Evolutionary conservation across 2,329 filamentous ascomycete species (phyloP), one percentile per base, ranked within the genome.

Genomic region (Pseudocercospora ulei): DNA sequence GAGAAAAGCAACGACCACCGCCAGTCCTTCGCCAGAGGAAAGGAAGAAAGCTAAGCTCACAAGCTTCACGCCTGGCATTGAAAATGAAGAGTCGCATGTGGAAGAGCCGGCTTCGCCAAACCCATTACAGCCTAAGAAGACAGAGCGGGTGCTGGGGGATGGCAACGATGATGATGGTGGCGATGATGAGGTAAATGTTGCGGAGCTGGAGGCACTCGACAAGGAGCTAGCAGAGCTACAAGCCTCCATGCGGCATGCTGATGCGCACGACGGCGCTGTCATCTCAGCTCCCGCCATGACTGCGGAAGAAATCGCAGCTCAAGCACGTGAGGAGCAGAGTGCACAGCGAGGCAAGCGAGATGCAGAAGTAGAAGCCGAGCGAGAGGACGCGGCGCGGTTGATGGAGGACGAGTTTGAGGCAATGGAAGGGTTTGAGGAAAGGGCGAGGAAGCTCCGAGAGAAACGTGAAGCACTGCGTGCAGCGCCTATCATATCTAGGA

Each of bases 141-240:
- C 23, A 8, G 31, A 34, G 13, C 13, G 17, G 6, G 29, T 27
- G 11, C 11, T 26, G 17, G 19, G 11, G 4, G 26, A 11, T 3
- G 11, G 8, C 7, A 25, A 25, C 2, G 41, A 35, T 18, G 18
- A 24, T 36, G 41, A 39, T 9, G 33, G 45, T 16, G 44, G 48
- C 6, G 44, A 47, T 7, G 47, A 51, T 12, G 46, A 46, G 3
- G 38, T 44, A 18, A 51, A 54, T 38, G 27, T 38, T 3, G 50
- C 28, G 13, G 63, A 65, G 25, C 63, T 83, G 5, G 76, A 82
- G 1, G 82, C 83, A 5, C 92, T 93, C 56, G 80, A 94, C 58
- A 81, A 82, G 2, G 83, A 93, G 38, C 77, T 93, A 39, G 80
- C 77, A 5, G 49, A 47, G 11, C 40, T 57, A 31, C 56, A 58